phyloP scores from a whole-genome alignment of 371 early-diverging fungal genomes.

The Lichtheimia hyalospora region DNA sequence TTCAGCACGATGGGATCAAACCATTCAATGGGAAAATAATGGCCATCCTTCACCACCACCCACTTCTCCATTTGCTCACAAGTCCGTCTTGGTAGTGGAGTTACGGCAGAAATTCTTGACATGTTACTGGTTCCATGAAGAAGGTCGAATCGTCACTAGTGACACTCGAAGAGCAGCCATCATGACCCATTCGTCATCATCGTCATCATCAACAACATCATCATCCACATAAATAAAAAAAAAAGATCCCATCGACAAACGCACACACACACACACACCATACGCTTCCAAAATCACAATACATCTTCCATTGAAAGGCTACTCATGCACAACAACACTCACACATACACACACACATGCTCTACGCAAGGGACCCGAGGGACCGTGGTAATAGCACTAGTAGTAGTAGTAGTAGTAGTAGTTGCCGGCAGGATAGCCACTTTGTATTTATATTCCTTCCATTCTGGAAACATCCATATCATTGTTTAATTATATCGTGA shows the following conservation, averaged over 20 bases:
- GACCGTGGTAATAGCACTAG: neutral
- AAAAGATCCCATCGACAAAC: neutral
- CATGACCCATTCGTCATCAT: neutral
- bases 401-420: neutral
- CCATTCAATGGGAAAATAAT: slow-evolving; percentile 27
- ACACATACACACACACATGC: neutral
- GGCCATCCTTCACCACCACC: neutral
- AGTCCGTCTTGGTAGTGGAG: slow-evolving; percentile 29
- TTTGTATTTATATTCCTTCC: neutral
- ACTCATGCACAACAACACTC: neutral
- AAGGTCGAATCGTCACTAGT: slow-evolving; percentile 23
- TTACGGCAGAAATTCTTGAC: slow-evolving; percentile 34
- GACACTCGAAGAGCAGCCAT: slow-evolving; percentile 17
- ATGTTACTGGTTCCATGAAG: slow-evolving; percentile 35
- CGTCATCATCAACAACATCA: neutral
- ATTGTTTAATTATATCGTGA: neutral
- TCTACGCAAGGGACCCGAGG: neutral
- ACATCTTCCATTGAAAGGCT: neutral
- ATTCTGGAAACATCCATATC: neutral
- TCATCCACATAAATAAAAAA: neutral
- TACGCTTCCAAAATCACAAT: too few species aligned
- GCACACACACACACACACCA: too few species aligned
- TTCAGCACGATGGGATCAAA: slow-evolving; percentile 35
- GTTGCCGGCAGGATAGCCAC: too few species aligned
- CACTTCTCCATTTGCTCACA: neutral